Evolutionary conservation across 768 basidiomycete species (phyloP).

Genomic region (Chalciporus pseudorubinellus): DNA sequence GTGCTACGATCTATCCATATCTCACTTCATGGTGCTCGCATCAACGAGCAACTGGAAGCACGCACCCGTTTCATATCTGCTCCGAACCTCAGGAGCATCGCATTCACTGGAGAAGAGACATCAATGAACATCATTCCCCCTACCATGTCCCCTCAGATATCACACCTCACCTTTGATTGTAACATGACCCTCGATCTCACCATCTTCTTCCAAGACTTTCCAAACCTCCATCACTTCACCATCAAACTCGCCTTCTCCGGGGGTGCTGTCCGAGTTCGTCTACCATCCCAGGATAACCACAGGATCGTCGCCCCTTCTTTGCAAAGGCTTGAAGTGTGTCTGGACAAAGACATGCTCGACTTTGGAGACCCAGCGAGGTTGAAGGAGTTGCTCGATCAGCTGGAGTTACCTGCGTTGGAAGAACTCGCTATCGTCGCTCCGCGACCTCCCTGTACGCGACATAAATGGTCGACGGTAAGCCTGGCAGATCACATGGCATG

Average conservation of each 20-base stretch:
- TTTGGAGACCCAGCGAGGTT: slow-evolving; percentile 20
- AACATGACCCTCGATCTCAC: slow-evolving; percentile 18
- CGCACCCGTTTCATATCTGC: slow-evolving; percentile 2
- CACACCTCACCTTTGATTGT: slow-evolving; percentile 24
- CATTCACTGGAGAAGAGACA: slow-evolving; percentile 12
- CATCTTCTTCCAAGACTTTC: slow-evolving; percentile 18
- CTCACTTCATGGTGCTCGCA: slow-evolving; percentile 11
- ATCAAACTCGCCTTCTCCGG: slow-evolving; percentile 12
- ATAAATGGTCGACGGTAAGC: background rate
- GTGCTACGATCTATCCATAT: slow-evolving; percentile 16
- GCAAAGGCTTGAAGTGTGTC: slow-evolving; percentile 11
- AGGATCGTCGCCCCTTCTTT: slow-evolving; percentile 8
- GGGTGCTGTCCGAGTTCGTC: slow-evolving; percentile 10
- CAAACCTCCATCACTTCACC: slow-evolving; percentile 14
- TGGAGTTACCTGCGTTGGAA: slow-evolving; percentile 22
- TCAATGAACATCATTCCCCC: slow-evolving; percentile 17
- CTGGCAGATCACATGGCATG: slow-evolving; percentile 8
- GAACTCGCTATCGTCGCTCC: slow-evolving; percentile 13
- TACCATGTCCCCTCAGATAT: slow-evolving; percentile 16
- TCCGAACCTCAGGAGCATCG: slow-evolving; percentile 17
- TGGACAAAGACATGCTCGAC: slow-evolving; percentile 21
- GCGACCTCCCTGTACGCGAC: background rate
- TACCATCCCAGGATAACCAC: slow-evolving; percentile 1
- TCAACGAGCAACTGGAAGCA: slow-evolving; percentile 2
- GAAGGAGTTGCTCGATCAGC: slow-evolving; percentile 17